These are phyloP conservation scores for Suillus spraguei DNA, from an alignment of 768 basidiomycete species.

Conservation along the genomic window DNA sequence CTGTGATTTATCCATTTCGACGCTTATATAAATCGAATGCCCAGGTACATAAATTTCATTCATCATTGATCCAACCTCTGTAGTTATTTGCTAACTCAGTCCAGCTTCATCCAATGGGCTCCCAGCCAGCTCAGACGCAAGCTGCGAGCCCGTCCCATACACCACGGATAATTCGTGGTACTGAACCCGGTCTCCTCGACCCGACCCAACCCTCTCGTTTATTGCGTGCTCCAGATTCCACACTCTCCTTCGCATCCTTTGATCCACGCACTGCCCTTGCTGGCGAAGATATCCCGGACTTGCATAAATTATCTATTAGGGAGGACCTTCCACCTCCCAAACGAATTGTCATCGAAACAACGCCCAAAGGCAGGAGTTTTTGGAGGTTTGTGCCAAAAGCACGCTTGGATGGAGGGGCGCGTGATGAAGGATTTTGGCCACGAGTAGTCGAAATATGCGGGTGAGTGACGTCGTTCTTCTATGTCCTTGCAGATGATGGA, in stretches of 20 bases:
- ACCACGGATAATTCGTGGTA: conserved; percentile 37
- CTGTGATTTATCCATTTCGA: background rate
- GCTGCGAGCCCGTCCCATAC: background rate
- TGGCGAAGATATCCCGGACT: conserved; percentile 35
- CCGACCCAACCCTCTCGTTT: conserved; percentile 60
- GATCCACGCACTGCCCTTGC: conserved; percentile 67
- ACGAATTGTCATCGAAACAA: conserved; percentile 74
- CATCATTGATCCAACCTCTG: background rate
- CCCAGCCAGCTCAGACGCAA: background rate
- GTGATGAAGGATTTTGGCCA: conserved; percentile 74
- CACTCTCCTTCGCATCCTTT: conserved; percentile 73
- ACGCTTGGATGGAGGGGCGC: conserved; percentile 53
- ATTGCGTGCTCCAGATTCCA: conserved; percentile 59
- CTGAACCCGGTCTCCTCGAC: conserved; percentile 68
- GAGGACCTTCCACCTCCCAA: conserved; percentile 58
- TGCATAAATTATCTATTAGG: conserved; percentile 44
- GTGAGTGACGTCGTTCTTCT: conserved; percentile 41
- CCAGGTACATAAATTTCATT: background rate
- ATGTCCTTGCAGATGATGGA: conserved; percentile 9
- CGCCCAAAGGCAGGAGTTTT: conserved; percentile 51
- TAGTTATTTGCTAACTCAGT: background rate
- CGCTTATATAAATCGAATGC: background rate
- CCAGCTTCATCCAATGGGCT: background rate
- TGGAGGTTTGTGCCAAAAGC: conserved; percentile 85
- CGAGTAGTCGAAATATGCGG: conserved; percentile 67